These are phyloP conservation scores for Colletotrichum sp. DNA, from an alignment of 2,329 filamentous ascomycete species.

Conservation along the genomic window DNA sequence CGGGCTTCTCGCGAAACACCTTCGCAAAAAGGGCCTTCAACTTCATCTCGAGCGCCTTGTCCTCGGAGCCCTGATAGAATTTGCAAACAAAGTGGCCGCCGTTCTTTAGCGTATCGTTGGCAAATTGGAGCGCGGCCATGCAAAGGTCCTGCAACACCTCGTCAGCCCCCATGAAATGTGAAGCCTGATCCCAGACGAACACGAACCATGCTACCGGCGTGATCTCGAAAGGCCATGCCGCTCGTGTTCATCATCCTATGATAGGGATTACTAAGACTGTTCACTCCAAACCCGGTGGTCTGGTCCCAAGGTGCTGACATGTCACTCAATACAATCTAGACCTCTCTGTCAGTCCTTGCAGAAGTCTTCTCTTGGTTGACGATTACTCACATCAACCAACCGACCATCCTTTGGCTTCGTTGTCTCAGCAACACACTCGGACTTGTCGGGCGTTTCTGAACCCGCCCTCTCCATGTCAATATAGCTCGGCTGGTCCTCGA, in stretches of 20 bases:
- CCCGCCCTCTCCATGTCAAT: conserved; percentile 66
- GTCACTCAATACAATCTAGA: conserved; percentile 88
- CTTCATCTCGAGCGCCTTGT: conserved; percentile 77
- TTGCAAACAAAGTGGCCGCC: conserved; percentile 97
- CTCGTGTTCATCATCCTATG: conserved; percentile 99
- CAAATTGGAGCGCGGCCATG: conserved; percentile 82
- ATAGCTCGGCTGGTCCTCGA: conserved; percentile 60
- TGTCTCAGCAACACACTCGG: conserved; percentile 31
- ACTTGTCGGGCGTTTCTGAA: conserved; percentile 28
- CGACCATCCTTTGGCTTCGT: conserved; percentile 29
- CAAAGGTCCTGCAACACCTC: conserved; percentile 76
- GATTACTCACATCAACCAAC: conserved; percentile 71
- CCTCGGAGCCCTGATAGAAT: conserved; percentile 91
- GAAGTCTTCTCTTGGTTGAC: background rate
- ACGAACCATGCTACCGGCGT: conserved; percentile 91
- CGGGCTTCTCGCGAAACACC: conserved; percentile 88
- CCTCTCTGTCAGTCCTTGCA: background rate
- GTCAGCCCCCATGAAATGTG: background rate
- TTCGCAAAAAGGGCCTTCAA: conserved; percentile 79
- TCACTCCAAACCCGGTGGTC: conserved; percentile 79
- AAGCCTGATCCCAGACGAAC: background rate
- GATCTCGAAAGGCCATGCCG: conserved; percentile 84
- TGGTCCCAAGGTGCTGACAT: conserved; percentile 98
- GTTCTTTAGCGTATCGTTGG: conserved; percentile 79
- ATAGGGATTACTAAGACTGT: conserved; percentile 94